Conservation (phyloP, 768 basidiomycete genomes). For the Coprinopsis sp. region DNA sequence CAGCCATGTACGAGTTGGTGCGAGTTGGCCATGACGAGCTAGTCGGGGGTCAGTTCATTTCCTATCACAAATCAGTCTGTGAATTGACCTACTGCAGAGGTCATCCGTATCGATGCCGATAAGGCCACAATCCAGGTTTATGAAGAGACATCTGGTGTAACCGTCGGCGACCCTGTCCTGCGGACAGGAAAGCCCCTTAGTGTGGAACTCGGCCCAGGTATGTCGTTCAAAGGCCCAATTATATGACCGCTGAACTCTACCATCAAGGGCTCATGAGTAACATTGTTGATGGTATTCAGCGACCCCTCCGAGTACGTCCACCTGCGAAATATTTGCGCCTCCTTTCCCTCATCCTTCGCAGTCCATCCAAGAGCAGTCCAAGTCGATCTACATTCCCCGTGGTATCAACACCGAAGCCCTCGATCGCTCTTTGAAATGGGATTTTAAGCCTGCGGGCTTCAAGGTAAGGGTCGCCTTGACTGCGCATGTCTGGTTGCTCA, state of each 20-base stretch:
- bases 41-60: slow-evolving; percentile 73
- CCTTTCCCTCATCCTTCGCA: slow-evolving; percentile 20
- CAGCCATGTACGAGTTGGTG: slow-evolving; percentile 97
- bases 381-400: slow-evolving; percentile 99
- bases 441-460: slow-evolving; percentile 74
- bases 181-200: slow-evolving; percentile 97
- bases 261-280: slow-evolving; percentile 92
- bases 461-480: slow-evolving; percentile 43
- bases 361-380: slow-evolving; percentile 94
- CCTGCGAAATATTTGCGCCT: slow-evolving; percentile 2
- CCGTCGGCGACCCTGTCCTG: slow-evolving; percentile 96
- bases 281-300: slow-evolving; percentile 96
- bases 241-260: background rate
- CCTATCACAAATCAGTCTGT: background rate
- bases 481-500: background rate
- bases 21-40: slow-evolving; percentile 98
- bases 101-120: slow-evolving; percentile 97
- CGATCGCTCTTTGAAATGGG: slow-evolving; percentile 86
- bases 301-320: slow-evolving; percentile 73
- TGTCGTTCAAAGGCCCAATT: slow-evolving; percentile 18
- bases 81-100: slow-evolving; percentile 54
- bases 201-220: slow-evolving; percentile 96
- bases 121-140: slow-evolving; percentile 99
- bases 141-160: slow-evolving; percentile 98
- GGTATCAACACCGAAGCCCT: slow-evolving; percentile 98